A percentile compares a stretch with the other conserved stretches of the same genome.
Evolutionary conservation across 331 rosid genomes (phyloP).

Genomic region (Cydonia oblonga): DNA sequence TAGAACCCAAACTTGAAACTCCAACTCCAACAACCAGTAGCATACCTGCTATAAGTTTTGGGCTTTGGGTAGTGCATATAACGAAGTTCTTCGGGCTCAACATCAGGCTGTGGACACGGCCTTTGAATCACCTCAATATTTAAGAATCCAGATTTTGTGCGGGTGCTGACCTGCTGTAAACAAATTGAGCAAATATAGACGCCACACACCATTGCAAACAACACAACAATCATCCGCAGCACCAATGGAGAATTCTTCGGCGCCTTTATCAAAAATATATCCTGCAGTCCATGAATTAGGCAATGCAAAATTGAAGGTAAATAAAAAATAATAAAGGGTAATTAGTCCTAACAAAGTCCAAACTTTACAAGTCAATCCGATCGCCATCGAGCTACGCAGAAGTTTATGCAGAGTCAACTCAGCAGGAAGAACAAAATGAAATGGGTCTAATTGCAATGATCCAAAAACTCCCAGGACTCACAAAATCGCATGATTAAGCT

Average conservation of each 20-base stretch:
- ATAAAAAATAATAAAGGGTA: neutral
- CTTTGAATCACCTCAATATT: constrained; percentile 38
- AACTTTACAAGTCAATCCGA: constrained; percentile 5
- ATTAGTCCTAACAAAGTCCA: constrained; percentile 9
- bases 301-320: constrained; percentile 3
- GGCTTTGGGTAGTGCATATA: constrained; percentile 79
- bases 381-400: neutral
- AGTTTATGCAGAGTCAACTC: neutral
- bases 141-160: constrained; percentile 33
- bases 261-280: constrained; percentile 41
- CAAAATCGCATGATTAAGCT: neutral
- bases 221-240: constrained; percentile 62
- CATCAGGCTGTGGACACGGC: constrained; percentile 61
- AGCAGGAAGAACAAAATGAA: neutral
- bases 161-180: constrained; percentile 63
- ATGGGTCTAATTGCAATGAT: neutral
- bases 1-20: constrained; percentile 10
- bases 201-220: constrained; percentile 84
- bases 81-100: constrained; percentile 61
- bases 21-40: neutral
- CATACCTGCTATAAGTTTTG: constrained; percentile 66
- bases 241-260: constrained; percentile 69
- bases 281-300: constrained; percentile 40
- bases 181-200: constrained; percentile 84
- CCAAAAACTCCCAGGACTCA: neutral